These are phyloP conservation scores for Leucogyrophana mollusca DNA, from an alignment of 768 basidiomycete species.

Conservation along the genomic window DNA sequence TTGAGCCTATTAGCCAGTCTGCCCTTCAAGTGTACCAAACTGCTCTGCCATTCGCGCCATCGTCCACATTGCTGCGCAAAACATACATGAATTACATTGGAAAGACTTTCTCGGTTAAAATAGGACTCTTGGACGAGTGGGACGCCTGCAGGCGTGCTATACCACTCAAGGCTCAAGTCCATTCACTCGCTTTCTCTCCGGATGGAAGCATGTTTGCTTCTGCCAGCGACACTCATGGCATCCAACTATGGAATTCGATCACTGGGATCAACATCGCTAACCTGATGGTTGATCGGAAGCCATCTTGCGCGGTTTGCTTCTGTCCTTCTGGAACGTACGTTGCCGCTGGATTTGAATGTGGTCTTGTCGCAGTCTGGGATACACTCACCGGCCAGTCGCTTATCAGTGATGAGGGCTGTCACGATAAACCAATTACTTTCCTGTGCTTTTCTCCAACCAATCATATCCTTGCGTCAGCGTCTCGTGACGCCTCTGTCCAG, in stretches of 20 bases:
- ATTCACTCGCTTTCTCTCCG: conserved; percentile 15
- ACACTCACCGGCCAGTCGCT: conserved; percentile 14
- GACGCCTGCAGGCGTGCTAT: conserved; percentile 13
- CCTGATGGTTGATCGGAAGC: conserved; percentile 2
- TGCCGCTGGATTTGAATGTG: conserved; percentile 14
- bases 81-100: conserved; percentile 9
- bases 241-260: conserved; percentile 18
- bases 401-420: conserved; percentile 3
- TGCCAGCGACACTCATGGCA: conserved; percentile 34
- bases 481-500: conserved; percentile 9
- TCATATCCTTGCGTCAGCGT: conserved; percentile 13
- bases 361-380: conserved; percentile 16
- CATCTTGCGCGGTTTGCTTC: conserved; percentile 15
- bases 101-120: conserved; percentile 9
- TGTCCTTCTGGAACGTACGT: conserved; percentile 15
- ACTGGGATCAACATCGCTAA: conserved; percentile 15
- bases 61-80: conserved; percentile 7
- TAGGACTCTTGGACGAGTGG: conserved; percentile 13
- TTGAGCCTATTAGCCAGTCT: conserved; percentile 16
- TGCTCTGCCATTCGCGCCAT: conserved; percentile 10
- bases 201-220: conserved; percentile 17
- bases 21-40: conserved; percentile 16
- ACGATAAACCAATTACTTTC: conserved; percentile 3
- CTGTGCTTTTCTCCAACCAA: conserved; percentile 12
- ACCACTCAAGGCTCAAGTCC: conserved; percentile 4